Evolutionary conservation across 208 protist genomes (phyloP).

Genomic region (Leishmania tropica): DNA sequence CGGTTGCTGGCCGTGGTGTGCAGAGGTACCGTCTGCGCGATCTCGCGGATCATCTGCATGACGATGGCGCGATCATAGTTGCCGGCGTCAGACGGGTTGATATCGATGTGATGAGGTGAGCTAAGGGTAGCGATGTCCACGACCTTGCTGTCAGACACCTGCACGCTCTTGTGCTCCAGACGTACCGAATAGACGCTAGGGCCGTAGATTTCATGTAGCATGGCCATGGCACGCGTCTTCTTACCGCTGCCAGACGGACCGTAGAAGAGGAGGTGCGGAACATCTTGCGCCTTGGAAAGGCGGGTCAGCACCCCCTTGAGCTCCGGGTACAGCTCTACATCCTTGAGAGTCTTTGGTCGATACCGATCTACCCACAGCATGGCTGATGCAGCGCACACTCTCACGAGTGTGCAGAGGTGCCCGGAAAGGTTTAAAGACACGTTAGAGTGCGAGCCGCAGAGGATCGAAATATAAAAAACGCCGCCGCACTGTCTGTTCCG

Average conservation of each 20-base stretch:
- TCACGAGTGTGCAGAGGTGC: background rate
- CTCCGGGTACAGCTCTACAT: constrained; percentile 95
- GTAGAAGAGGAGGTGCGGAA: constrained; percentile 98
- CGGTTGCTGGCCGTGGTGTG: constrained; percentile 28
- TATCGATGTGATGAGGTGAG: constrained; percentile 98
- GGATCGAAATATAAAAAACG: background rate
- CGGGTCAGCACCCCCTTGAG: constrained; percentile 89
- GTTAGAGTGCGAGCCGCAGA: background rate
- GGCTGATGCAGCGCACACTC: background rate
- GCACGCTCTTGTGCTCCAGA: constrained; percentile 90
- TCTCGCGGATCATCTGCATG: constrained; percentile 99
- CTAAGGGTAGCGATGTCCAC: constrained; percentile 97
- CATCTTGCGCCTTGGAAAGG: constrained; percentile 86
- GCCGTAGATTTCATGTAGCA: constrained; percentile 95
- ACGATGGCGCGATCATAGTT: constrained; percentile 97
- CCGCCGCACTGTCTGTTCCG: background rate
- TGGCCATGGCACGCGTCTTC: constrained; percentile 96
- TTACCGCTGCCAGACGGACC: constrained; percentile 96
- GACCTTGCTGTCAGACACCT: constrained; percentile 92
- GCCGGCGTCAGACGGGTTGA: constrained; percentile 99
- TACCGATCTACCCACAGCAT: constrained; percentile 99
- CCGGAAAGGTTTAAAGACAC: no score
- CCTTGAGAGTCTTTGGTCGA: constrained; percentile 95
- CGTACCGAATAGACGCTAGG: constrained; percentile 86
- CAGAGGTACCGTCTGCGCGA: constrained; percentile 95